Evolutionary conservation across 768 basidiomycete species (phyloP), one percentile per base, ranked within the genome.

Genomic region (Panus rudis): DNA sequence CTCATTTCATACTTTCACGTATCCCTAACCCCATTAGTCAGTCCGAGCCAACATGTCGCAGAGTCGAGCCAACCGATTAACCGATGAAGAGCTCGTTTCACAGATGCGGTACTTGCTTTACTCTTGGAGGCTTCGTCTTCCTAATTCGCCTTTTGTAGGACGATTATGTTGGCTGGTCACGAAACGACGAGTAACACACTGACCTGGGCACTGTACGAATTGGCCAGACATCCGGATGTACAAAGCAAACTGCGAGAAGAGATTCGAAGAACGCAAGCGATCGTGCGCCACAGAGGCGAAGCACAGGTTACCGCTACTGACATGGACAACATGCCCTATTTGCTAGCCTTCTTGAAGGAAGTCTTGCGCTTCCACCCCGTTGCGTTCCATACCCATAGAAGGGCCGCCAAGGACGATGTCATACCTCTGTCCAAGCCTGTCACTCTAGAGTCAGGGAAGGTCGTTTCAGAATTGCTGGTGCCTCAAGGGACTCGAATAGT

Each of bases 31-130:
- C n/a, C n/a, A n/a, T n/a, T n/a, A n/a, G n/a, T 1, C 35, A 78
- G 77, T 78, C 34, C 70, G 71, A 52, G 76, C 77, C 10, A 79
- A 80, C 55, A 65, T 68, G 10, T 67, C 73, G 2, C 70, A 76
- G 50, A 60, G 73, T 38, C 59, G 62, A 21, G 62, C 59, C 33
- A 60, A 61, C 6, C 63, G 63, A 44, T 58, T 81, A 30, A 47
- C 41, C 31, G 54, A 61, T 28, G 45, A 53, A 10, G 59, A 62
- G 44, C 58, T 59, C 39, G 37, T 60, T 1, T 42, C 58, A 13
- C 59, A 60, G 31, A 59, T 63, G 51, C 47, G 55, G 48, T 62
- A n/a, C 6, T 51, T 31, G n/a, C 33, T 16, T 8, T 14, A 20
- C n/a, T 17, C 2, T 37, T 19, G 28, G 13, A 19, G 17, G 12